Conservation (phyloP, 2,329 filamentous ascomycete species). For the Calonectria pseudoreteaudii region DNA sequence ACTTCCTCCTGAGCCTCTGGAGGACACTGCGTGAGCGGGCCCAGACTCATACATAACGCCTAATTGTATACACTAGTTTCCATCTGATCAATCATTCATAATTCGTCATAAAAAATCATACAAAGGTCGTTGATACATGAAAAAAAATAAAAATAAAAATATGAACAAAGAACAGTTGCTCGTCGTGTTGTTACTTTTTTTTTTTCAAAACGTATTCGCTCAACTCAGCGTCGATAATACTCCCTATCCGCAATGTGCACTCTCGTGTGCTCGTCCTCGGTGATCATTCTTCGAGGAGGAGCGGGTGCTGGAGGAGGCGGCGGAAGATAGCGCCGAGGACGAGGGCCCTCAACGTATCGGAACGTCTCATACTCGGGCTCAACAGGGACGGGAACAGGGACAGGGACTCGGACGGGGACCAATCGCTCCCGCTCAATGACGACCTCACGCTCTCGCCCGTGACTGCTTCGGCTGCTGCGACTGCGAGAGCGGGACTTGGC, state of each 20-base stretch:
- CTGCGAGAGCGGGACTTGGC: constrained; percentile 46
- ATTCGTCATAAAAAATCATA: constrained; percentile 39
- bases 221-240: constrained; percentile 42
- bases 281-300: constrained; percentile 47
- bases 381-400: constrained; percentile 56
- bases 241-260: constrained; percentile 51
- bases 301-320: constrained; percentile 46
- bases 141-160: neutral
- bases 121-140: constrained; percentile 23
- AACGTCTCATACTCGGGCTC: constrained; percentile 60
- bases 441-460: constrained; percentile 56
- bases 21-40: neutral
- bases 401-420: constrained; percentile 55
- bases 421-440: constrained; percentile 65
- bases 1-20: neutral
- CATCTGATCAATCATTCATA: constrained; percentile 10
- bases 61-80: constrained; percentile 6
- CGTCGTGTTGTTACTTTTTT: neutral
- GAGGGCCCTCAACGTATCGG: constrained; percentile 64
- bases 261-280: constrained; percentile 42
- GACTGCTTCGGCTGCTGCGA: constrained; percentile 44
- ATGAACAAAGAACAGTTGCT: neutral
- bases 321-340: constrained; percentile 51
- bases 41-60: neutral
- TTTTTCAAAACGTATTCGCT: neutral